Evolutionary conservation across 257 asterid species (phyloP).

Genomic region (Capsicum chinense): DNA sequence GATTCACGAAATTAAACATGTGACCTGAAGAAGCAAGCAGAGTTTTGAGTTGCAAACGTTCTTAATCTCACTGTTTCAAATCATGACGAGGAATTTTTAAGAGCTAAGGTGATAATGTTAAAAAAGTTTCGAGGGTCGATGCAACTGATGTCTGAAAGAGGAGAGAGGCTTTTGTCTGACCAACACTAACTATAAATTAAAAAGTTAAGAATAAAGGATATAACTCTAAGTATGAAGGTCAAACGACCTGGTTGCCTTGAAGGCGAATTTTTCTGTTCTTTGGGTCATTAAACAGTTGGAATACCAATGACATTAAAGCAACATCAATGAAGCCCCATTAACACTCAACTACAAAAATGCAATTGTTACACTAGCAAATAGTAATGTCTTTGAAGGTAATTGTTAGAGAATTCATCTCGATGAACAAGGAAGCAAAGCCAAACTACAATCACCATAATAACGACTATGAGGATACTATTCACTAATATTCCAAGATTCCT

Average conservation of each 20-base stretch:
- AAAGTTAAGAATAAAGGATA: not conserved
- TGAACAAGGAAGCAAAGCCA: not conserved
- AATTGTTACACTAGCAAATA: not conserved
- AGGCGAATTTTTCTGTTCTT: not conserved
- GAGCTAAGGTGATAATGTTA: not conserved
- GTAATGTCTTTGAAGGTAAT: not conserved
- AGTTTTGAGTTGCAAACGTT: no score
- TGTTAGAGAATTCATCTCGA: not conserved
- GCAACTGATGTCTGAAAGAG: not conserved
- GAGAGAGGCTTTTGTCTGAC: not conserved
- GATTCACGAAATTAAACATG: no score
- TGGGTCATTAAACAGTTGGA: not conserved
- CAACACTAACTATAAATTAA: not conserved
- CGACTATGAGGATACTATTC: not conserved
- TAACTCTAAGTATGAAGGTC: not conserved
- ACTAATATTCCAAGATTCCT: not conserved
- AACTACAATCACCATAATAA: not conserved
- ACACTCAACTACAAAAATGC: conserved; percentile 11
- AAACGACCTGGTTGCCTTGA: not conserved
- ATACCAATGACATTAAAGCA: not conserved
- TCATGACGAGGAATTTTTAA: not conserved
- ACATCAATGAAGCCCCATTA: not conserved
- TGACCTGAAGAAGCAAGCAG: no score
- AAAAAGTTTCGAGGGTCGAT: not conserved
- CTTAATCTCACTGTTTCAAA: no score